Base-by-base conservation (phyloP, 352 stramenopile genomes). In the Phytophthora sp. region DNA sequence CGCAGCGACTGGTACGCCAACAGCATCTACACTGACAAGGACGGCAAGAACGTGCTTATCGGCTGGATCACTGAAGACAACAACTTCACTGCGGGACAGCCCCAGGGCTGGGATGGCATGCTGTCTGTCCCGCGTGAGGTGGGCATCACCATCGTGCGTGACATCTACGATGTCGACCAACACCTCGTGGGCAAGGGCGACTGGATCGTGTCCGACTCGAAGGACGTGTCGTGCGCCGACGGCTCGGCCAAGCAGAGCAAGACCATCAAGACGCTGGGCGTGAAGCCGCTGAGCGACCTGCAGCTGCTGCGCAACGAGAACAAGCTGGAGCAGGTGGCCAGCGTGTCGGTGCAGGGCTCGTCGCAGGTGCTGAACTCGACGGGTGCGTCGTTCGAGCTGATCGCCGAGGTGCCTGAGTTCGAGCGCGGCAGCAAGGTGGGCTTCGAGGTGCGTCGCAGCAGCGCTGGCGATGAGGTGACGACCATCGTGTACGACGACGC, bases 41-140 rank as follows among this genome's bases (percentile, higher is more conserved):
- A 77, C 48, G 70, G 70, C 57, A 87, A 87, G 71, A 18, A 82
- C 23, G 74, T 89, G 5, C 39, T 89, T 26, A 79, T 84, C 46
- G 80, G 78, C 17, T 89, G 80, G 80, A 87, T 88, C 60, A 73
- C 61, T 3, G 81, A 90, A 49, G 69, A 87, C 66, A 90, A 77
- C 26, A 68, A 64, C 32, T 87, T 76, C 54, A 45, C 54, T 8
- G 49, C 54, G 2, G 69, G 55, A 24, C 81, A 90, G 50, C 78
- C 79, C n/a, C 81, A 90, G 54, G 81, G 81, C 26, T 90, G 81
- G 81, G 79, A 88, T 49, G 81, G 81, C 34, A 85, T 90, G 5
- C 65, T 88, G 0, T 88, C 81, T 5, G 28, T 90, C 21, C 81
- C 75, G 11, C 81, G 81, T 31, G 72, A 82, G 43, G 71, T 88